Conservation (phyloP, 306 rosid genomes). For the Glycyrrhiza uralensis region DNA sequence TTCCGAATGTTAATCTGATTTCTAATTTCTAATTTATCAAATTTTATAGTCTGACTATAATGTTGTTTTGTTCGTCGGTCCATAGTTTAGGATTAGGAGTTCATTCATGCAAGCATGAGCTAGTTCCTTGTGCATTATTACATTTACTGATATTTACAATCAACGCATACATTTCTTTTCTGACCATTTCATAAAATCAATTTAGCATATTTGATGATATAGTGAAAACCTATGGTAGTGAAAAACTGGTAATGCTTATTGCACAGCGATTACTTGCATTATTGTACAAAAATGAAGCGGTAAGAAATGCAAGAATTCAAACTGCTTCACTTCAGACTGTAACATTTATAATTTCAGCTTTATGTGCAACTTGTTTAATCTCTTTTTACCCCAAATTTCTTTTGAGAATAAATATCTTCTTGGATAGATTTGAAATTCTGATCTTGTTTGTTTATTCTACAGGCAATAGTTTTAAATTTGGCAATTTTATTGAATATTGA, state of each 20-base stretch:
- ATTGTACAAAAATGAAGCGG: neutral
- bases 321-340: neutral
- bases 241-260: neutral
- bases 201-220: neutral
- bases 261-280: neutral
- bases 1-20: neutral
- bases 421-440: neutral
- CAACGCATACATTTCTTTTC: neutral
- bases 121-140: constrained; percentile 2
- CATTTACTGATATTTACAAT: neutral
- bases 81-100: neutral
- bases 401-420: neutral
- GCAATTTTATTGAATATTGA: neutral
- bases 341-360: constrained; percentile 1
- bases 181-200: neutral
- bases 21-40: neutral
- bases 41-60: neutral
- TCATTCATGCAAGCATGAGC: neutral
- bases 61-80: neutral
- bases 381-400: neutral
- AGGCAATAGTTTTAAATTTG: neutral
- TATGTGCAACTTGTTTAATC: neutral
- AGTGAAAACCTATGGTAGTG: neutral
- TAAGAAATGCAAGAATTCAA: neutral
- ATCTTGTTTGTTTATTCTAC: neutral